Percentiles rank a stretch among this genome's conserved stretches.
Evolutionary conservation across 1,284 basidiomycete species (phyloP).

Genomic region (Fistulina hepatica): DNA sequence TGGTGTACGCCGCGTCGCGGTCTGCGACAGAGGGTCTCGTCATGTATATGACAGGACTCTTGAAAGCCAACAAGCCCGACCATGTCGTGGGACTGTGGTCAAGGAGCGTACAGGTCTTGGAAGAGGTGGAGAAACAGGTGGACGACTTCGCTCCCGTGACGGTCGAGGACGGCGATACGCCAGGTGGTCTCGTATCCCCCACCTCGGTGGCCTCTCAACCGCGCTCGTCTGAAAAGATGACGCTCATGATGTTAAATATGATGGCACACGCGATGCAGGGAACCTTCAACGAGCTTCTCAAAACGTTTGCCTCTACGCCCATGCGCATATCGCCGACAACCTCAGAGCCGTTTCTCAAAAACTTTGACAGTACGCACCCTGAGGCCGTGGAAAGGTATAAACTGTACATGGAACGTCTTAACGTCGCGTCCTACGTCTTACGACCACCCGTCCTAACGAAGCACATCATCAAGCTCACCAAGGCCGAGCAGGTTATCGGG

Average conservation of each 20-base stretch:
- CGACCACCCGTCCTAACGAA: conserved; percentile 37
- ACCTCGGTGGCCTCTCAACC: conserved; percentile 8
- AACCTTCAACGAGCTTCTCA: conserved; percentile 45
- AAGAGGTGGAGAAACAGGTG: conserved; percentile 17
- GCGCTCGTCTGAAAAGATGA: conserved; percentile 17
- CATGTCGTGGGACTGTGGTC: conserved; percentile 37
- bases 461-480: conserved; percentile 36
- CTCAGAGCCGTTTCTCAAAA: conserved; percentile 28
- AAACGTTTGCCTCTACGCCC: conserved; percentile 28
- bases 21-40: conserved; percentile 37
- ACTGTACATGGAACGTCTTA: conserved; percentile 37
- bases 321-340: conserved; percentile 26
- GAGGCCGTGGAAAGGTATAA: conserved; percentile 25
- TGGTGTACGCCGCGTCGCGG: conserved; percentile 32
- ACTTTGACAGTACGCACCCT: conserved; percentile 18
- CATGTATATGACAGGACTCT: conserved; percentile 36
- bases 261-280: conserved; percentile 49
- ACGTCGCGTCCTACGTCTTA: conserved; percentile 38
- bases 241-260: conserved; percentile 37
- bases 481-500: conserved; percentile 18
- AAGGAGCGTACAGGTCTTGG: conserved; percentile 25
- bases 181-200: no score
- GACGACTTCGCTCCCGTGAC: conserved; percentile 13
- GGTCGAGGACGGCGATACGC: conserved; percentile 10
- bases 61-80: conserved; percentile 31